Evolutionary conservation across 257 asterid species (phyloP).

Genomic region (Linaria vulgaris): DNA sequence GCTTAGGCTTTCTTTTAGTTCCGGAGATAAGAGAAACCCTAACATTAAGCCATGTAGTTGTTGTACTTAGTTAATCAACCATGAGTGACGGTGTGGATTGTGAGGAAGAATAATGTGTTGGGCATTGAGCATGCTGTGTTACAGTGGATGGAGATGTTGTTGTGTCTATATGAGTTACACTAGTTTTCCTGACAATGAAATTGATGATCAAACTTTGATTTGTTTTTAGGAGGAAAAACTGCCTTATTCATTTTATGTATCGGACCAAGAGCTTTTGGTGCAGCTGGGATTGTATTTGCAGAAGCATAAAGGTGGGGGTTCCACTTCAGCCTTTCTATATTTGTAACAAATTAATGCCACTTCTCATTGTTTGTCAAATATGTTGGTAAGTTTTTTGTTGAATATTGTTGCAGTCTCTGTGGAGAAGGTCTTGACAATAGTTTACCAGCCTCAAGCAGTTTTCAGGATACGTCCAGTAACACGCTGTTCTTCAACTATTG

Average conservation of each 20-base stretch:
- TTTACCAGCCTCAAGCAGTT: constrained; percentile 96
- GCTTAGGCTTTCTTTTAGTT: too few species aligned
- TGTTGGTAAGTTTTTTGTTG: constrained; percentile 24
- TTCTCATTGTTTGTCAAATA: not conserved
- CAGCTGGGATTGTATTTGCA: constrained; percentile 74
- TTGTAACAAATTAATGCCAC: not conserved
- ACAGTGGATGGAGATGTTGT: not conserved
- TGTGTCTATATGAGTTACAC: not conserved
- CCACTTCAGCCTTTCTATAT: constrained; percentile 3
- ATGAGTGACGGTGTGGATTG: not conserved
- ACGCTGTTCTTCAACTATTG: constrained; percentile 94
- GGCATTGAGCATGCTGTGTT: not conserved
- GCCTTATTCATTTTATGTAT: constrained; percentile 87
- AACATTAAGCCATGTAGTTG: too few species aligned
- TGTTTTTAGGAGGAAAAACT: constrained; percentile 69
- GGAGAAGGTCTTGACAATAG: constrained; percentile 80
- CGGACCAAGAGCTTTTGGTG: constrained; percentile 78
- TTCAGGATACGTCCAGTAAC: constrained; percentile 93
- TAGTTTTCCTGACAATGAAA: not conserved
- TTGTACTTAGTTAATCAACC: not conserved
- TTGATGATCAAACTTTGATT: constrained; percentile 20
- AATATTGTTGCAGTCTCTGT: constrained; percentile 74
- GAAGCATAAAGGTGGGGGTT: constrained; percentile 63
- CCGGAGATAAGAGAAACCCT: too few species aligned
- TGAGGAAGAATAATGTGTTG: not conserved